phyloP scores from a whole-genome alignment of 768 basidiomycete species.

The Pisolithus albus region DNA sequence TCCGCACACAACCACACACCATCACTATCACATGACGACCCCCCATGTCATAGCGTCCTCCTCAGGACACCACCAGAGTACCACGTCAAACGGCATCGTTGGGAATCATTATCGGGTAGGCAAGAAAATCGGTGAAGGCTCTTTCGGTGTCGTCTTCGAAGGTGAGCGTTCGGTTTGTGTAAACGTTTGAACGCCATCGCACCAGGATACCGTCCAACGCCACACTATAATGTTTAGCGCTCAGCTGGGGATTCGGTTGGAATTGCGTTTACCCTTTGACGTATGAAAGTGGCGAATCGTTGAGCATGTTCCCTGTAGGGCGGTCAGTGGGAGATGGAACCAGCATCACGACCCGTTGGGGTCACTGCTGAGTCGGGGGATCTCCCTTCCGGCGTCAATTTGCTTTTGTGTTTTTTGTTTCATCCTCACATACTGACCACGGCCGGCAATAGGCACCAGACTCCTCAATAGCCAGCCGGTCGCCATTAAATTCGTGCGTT shows the following conservation, averaged over 20 bases:
- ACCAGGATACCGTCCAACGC: no score
- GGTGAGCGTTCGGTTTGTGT: slow-evolving; percentile 39
- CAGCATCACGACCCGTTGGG: no score
- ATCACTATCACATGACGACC: slow-evolving; percentile 50
- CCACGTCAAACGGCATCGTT: slow-evolving; percentile 64
- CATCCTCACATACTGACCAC: slow-evolving; percentile 1
- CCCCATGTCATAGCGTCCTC: slow-evolving; percentile 82
- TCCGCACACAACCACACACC: background rate
- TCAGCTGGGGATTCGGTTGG: no score
- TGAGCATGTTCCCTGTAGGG: no score
- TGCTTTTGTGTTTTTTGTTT: background rate
- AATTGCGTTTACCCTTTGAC: no score
- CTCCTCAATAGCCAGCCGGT: slow-evolving; percentile 80
- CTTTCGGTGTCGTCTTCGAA: slow-evolving; percentile 98
- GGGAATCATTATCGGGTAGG: slow-evolving; percentile 84
- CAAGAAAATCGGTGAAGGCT: slow-evolving; percentile 98
- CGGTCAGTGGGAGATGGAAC: no score
- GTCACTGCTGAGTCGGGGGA: no score
- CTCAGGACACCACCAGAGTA: slow-evolving; percentile 58
- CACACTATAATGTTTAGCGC: no score
- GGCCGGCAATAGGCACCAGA: slow-evolving; percentile 59
- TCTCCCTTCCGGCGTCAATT: background rate
- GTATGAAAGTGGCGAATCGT: no score
- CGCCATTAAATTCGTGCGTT: slow-evolving; percentile 92
- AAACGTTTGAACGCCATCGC: background rate